Evolutionary conservation across 129 eudicot genomes (phyloP).

Genomic region (Cynara cardunculus): DNA sequence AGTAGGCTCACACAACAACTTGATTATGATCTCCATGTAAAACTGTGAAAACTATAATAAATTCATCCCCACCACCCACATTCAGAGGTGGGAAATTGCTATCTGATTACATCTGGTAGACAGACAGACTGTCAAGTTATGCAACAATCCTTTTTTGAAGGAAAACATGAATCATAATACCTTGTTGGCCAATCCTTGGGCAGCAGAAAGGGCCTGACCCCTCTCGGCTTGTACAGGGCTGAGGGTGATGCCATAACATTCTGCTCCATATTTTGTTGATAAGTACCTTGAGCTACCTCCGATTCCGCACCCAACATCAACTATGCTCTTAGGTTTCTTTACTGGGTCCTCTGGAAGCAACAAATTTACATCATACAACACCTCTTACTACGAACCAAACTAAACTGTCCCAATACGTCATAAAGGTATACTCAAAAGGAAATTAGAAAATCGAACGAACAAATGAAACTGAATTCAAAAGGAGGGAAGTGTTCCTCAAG

Average conservation of each 20-base stretch:
- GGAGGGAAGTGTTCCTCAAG: not conserved
- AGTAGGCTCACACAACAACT: not conserved
- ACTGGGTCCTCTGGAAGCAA: constrained; percentile 52
- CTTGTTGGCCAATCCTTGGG: constrained; percentile 70
- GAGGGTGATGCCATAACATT: constrained; percentile 70
- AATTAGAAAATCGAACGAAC: constrained; percentile 1
- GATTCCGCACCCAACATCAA: constrained; percentile 94
- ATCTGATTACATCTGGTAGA: not conserved
- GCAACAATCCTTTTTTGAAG: not conserved
- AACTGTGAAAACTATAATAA: not conserved
- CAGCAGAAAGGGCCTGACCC: constrained; percentile 76
- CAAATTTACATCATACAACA: not conserved
- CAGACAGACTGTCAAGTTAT: not conserved
- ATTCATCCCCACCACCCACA: not conserved
- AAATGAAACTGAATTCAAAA: not conserved
- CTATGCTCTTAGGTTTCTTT: constrained; percentile 54
- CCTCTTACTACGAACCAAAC: not conserved
- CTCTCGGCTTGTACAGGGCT: constrained; percentile 85
- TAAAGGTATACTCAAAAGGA: no score
- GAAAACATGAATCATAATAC: constrained; percentile 19
- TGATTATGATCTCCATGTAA: not conserved
- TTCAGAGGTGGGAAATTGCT: not conserved
- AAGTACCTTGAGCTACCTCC: constrained; percentile 89
- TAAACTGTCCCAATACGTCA: not conserved
- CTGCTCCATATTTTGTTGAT: constrained; percentile 67